phyloP scores from a whole-genome alignment of 148 eudicot genomes.

The Camellia granthamiana region DNA sequence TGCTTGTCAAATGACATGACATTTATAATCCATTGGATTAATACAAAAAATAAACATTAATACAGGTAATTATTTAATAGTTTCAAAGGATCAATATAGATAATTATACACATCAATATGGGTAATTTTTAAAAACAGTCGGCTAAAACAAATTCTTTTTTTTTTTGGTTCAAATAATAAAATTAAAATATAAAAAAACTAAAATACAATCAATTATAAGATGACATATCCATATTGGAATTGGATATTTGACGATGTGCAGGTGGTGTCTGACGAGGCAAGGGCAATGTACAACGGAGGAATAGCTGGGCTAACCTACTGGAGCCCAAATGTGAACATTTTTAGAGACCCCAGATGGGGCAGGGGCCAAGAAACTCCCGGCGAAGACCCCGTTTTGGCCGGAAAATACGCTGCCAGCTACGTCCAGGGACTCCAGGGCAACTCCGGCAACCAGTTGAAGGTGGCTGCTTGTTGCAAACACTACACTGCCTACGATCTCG shows the following conservation, averaged over 20 bases:
- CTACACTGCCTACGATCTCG: constrained; percentile 86
- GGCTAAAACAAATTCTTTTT: too few relatives aligned
- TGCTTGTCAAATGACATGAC: too few relatives aligned
- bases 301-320: constrained; percentile 69
- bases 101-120: too few relatives aligned
- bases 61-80: too few relatives aligned
- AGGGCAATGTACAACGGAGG: constrained; percentile 99
- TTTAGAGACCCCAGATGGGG: constrained; percentile 98
- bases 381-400: constrained; percentile 73
- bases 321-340: constrained; percentile 98
- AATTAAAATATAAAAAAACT: too few relatives aligned
- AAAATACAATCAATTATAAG: too few relatives aligned
- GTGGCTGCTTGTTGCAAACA: constrained; percentile 97
- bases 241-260: not conserved
- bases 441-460: constrained; percentile 40
- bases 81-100: too few relatives aligned
- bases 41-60: too few relatives aligned
- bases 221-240: too few relatives aligned
- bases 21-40: too few relatives aligned
- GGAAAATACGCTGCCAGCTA: constrained; percentile 74
- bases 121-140: too few relatives aligned
- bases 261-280: constrained; percentile 94
- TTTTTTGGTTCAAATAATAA: too few relatives aligned
- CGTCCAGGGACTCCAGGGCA: constrained; percentile 81
- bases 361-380: constrained; percentile 93